Percentiles rank a stretch among this genome's conserved stretches.
Evolutionary conservation across 2,329 filamentous ascomycete genomes (phyloP).

Genomic region (Stachybotrys chlorohalonatus): DNA sequence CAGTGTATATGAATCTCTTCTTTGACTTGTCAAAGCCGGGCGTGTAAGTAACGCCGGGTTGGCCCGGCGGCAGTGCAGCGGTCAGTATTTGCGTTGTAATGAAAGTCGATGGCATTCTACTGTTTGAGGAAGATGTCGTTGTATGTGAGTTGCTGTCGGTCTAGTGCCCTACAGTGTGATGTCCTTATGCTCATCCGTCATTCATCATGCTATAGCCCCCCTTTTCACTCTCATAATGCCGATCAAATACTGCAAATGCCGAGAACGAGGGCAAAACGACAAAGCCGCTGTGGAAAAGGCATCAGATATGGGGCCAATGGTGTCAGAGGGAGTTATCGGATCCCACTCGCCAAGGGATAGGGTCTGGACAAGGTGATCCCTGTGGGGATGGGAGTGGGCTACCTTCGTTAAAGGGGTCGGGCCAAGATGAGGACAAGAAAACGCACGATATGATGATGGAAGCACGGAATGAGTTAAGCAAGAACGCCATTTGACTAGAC

Average conservation of each 20-base stretch:
- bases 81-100: neutral
- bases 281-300: neutral
- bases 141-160: too few species aligned
- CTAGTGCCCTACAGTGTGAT: too few species aligned
- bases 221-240: too few species aligned
- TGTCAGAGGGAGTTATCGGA: neutral
- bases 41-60: constrained; percentile 50
- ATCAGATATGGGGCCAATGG: neutral
- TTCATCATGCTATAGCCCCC: too few species aligned
- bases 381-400: neutral
- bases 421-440: neutral
- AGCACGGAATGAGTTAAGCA: neutral
- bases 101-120: neutral
- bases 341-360: neutral
- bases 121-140: too few species aligned
- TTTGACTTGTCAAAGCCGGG: constrained; percentile 39
- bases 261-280: neutral
- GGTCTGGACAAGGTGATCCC: neutral
- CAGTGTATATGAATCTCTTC: constrained; percentile 36
- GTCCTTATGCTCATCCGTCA: too few species aligned
- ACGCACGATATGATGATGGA: neutral
- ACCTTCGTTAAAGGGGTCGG: too few species aligned
- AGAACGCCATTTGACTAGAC: neutral
- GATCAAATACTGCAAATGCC: neutral
- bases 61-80: constrained; percentile 25